Evolutionary conservation across 192 early-diverging fungal genomes (phyloP), one percentile per base, ranked within the genome.

Genomic region (Kappamyces sp.): DNA sequence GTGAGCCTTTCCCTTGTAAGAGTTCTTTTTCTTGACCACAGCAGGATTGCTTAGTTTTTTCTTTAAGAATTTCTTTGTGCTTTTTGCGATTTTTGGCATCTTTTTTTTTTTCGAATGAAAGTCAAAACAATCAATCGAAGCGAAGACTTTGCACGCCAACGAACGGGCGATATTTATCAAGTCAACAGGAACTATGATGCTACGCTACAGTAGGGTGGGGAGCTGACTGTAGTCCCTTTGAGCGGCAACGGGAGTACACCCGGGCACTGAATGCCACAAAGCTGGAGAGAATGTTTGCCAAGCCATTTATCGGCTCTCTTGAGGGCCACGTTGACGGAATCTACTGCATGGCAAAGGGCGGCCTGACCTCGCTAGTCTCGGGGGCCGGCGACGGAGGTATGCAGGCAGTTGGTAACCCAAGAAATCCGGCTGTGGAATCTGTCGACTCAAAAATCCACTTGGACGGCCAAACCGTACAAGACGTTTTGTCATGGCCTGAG

Each of bases 321-420:
- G 74, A 72, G 43, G 96, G 96, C 0, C 96, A 99, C 58, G 75
- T 90, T 40, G 96, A 98, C 54, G 96, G 96, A 42, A 89, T 99
- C 12, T 98, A 99, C 63, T 73, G 84, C 54, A 83, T 99, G 81
- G 85, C 88, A 0, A 97, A 98, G 70, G 85, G 84, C 49, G 78
- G 86, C 22, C 71, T 99, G 30, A 88, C 88, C 14, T 83, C 78
- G 38, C 66, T 96, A 29, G 78, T 90, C 39, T 92, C 91, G 0
- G 96, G 94, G 11, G 89, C 88, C 55, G 96, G 88, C 49, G 94
- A 99, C 68, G 96, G 96, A 57, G 86, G 82, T 86, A 57, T 31
- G 54, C 15, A 35, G 11, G 5, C 7, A 7, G 36, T 5, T 22
- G 11, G 12, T n/a, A 3, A 30, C 32, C 4, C 31, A 59, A 81